These are phyloP conservation scores for Phytophthora boehmeriae DNA, from an alignment of 352 stramenopile species.

Conservation along the genomic window DNA sequence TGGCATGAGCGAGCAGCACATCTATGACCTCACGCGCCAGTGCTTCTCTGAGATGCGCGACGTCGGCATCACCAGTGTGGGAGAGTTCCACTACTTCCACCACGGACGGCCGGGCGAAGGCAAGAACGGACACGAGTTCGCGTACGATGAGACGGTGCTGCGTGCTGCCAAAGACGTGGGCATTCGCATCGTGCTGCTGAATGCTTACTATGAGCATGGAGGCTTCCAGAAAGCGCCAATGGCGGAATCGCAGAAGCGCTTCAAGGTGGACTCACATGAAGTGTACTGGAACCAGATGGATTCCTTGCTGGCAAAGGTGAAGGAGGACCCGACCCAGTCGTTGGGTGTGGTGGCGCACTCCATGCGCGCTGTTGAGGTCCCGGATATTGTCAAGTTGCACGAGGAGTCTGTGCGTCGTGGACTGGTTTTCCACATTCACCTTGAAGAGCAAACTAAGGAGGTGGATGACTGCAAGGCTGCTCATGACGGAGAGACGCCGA, in stretches of 20 bases:
- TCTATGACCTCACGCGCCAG: slow-evolving; percentile 72
- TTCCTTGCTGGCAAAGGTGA: slow-evolving; percentile 32
- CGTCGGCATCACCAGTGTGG: slow-evolving; percentile 76
- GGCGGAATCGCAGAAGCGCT: slow-evolving; percentile 67
- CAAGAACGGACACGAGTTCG: slow-evolving; percentile 49
- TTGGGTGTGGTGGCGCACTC: slow-evolving; percentile 79
- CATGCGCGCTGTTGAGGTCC: slow-evolving; percentile 68
- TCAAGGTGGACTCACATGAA: slow-evolving; percentile 69
- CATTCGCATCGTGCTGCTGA: slow-evolving; percentile 77
- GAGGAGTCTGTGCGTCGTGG: slow-evolving; percentile 65
- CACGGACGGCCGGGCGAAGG: slow-evolving; percentile 47
- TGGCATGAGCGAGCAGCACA: slow-evolving; percentile 62
- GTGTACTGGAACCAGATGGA: slow-evolving; percentile 81
- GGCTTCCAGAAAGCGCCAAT: slow-evolving; percentile 67
- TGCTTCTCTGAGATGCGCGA: slow-evolving; percentile 85
- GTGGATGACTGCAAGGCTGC: slow-evolving; percentile 76
- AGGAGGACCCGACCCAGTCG: slow-evolving; percentile 48
- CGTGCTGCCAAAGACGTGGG: slow-evolving; percentile 63
- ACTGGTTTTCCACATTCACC: slow-evolving; percentile 74
- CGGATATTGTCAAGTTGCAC: slow-evolving; percentile 68
- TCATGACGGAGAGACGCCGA: slow-evolving; percentile 59
- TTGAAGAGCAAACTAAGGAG: slow-evolving; percentile 77
- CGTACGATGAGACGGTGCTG: slow-evolving; percentile 76
- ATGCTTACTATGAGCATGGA: slow-evolving; percentile 78
- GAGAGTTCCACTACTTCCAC: slow-evolving; percentile 86